Percentiles rank a stretch among this genome's conserved stretches.
phyloP scores from a whole-genome alignment of 2,329 filamentous ascomycete genomes.

The Sclerotinia glacialis region DNA sequence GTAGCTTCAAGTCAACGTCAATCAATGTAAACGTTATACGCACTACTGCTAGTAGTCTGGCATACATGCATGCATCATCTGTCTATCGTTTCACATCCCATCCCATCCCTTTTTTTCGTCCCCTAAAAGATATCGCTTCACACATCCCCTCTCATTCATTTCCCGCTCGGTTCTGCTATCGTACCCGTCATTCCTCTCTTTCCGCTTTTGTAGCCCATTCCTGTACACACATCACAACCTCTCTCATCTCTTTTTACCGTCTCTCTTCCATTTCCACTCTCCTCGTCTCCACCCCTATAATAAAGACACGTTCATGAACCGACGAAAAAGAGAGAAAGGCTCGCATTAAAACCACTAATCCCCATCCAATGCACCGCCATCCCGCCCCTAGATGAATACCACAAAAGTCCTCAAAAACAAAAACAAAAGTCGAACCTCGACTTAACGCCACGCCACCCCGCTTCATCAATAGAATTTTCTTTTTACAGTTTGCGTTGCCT shows the following conservation, averaged over 20 bases:
- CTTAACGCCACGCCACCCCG: conserved; percentile 13
- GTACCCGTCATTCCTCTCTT: background rate
- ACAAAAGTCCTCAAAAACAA: conserved; percentile 3
- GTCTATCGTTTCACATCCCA: background rate
- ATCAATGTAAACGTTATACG: background rate
- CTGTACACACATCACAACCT: background rate
- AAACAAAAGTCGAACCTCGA: conserved; percentile 2
- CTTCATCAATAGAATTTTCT: conserved; percentile 17
- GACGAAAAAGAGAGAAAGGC: conserved; percentile 6
- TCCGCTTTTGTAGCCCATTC: background rate
- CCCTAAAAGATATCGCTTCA: conserved; percentile 1
- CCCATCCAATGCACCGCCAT: conserved; percentile 11
- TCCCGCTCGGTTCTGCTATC: conserved; percentile 9
- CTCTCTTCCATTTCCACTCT: background rate
- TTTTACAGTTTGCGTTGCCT: conserved; percentile 9
- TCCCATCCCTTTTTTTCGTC: background rate
- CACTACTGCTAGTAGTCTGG: conserved; percentile 5
- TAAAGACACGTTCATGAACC: conserved; percentile 13
- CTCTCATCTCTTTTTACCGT: background rate
- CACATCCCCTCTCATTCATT: background rate
- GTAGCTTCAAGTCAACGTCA: background rate
- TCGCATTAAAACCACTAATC: conserved; percentile 9
- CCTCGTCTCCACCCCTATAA: background rate
- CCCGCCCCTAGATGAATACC: background rate
- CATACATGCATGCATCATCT: conserved; percentile 5